Conservation (phyloP, 2,329 filamentous ascomycete species). For the Ciborinia camelliae region DNA sequence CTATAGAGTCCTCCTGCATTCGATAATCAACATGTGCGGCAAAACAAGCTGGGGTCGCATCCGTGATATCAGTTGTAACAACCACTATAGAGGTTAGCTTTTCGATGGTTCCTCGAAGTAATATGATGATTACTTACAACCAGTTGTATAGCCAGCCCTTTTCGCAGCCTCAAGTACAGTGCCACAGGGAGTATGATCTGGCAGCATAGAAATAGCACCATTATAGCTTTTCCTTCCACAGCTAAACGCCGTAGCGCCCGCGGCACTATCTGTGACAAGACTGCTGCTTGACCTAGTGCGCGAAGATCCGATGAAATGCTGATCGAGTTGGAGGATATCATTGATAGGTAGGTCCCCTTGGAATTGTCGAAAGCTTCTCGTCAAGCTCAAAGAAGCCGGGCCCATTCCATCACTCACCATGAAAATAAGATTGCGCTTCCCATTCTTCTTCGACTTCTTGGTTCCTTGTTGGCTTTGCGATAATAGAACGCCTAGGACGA, state of each 20-base stretch:
- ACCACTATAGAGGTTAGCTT: constrained; percentile 52
- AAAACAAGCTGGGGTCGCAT: constrained; percentile 95
- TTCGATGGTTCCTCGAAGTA: neutral
- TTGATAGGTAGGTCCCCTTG: constrained; percentile 66
- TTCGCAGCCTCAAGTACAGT: constrained; percentile 93
- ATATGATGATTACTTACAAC: constrained; percentile 38
- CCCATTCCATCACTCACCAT: constrained; percentile 99
- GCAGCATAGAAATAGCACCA: constrained; percentile 86
- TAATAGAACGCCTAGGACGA: constrained; percentile 77
- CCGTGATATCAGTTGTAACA: constrained; percentile 90
- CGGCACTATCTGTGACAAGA: constrained; percentile 90
- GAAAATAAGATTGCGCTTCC: constrained; percentile 92
- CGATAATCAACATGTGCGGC: constrained; percentile 80
- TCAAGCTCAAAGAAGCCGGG: constrained; percentile 82
- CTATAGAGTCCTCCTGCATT: constrained; percentile 83
- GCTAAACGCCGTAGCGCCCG: constrained; percentile 95
- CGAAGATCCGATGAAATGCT: constrained; percentile 86
- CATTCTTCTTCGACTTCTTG: constrained; percentile 40
- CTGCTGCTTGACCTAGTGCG: constrained; percentile 81
- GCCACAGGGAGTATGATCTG: constrained; percentile 81
- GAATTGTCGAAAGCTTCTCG: constrained; percentile 80
- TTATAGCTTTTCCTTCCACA: constrained; percentile 96
- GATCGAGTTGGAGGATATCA: constrained; percentile 76
- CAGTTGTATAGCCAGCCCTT: constrained; percentile 84
- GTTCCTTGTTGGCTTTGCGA: constrained; percentile 54